Evolutionary conservation across 2,329 filamentous ascomycete genomes (phyloP).

Genomic region (Xylariaceae sp.): DNA sequence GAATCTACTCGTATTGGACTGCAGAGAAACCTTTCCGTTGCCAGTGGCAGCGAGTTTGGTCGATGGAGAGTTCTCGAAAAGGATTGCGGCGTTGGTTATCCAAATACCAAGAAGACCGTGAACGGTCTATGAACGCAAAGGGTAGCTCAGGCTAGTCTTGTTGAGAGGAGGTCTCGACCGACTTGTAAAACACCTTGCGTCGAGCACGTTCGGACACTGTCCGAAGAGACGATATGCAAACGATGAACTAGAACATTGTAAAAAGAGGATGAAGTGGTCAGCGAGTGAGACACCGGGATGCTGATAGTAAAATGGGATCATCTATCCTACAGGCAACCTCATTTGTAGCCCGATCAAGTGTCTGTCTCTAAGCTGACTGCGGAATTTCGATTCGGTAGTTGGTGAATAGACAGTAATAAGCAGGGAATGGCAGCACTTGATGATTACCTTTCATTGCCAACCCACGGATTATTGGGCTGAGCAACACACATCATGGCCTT

Average conservation of each 20-base stretch:
- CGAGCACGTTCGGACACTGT: not conserved
- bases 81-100: slow-evolving; percentile 3
- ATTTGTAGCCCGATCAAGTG: too few species aligned
- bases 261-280: slow-evolving; percentile 16
- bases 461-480: too few species aligned
- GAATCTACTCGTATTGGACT: not conserved
- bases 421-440: too few species aligned
- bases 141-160: slow-evolving; percentile 1
- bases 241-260: not conserved
- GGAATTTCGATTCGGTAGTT: too few species aligned
- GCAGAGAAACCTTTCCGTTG: not conserved
- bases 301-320: too few species aligned
- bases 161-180: not conserved
- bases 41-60: not conserved
- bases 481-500: too few species aligned
- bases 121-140: not conserved
- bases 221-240: not conserved
- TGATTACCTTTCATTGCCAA: too few species aligned
- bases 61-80: slow-evolving; percentile 2
- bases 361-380: too few species aligned
- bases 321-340: too few species aligned
- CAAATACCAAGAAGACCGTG: not conserved
- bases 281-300: too few species aligned
- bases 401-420: too few species aligned
- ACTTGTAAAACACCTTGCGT: not conserved